Conservation (phyloP, 306 rosid species). For the Malus sieversii region DNA sequence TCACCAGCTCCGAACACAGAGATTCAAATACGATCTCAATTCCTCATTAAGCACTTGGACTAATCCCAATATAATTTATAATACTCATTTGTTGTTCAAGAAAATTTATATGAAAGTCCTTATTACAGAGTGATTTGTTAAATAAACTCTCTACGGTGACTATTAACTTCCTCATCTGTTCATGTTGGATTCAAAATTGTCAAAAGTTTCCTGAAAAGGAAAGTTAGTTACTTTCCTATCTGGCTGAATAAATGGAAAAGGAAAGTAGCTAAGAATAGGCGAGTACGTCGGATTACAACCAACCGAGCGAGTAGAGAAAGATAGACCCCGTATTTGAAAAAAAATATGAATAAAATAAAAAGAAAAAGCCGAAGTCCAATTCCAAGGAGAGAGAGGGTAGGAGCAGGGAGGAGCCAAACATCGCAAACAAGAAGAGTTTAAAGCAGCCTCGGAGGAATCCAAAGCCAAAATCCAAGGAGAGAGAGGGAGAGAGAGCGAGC, state of each 20-base stretch:
- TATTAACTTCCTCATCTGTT: no score
- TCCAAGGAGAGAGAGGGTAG: background rate
- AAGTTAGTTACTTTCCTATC: background rate
- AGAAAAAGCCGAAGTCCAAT: background rate
- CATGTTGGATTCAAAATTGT: background rate
- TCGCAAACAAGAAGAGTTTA: background rate
- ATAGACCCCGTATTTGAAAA: background rate
- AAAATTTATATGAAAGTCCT: no score
- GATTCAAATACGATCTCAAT: no score
- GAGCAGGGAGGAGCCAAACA: background rate
- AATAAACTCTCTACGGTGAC: no score
- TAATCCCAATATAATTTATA: no score
- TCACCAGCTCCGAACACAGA: no score
- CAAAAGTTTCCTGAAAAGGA: background rate
- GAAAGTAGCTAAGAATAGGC: background rate
- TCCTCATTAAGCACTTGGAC: no score
- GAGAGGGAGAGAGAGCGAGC: background rate
- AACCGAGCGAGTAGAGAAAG: background rate
- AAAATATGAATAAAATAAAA: constrained; percentile 3
- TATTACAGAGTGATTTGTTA: no score
- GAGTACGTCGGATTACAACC: background rate
- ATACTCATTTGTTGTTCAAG: no score
- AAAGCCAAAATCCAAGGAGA: constrained; percentile 4
- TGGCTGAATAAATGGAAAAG: background rate
- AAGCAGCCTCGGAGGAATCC: background rate